Conservation (phyloP, 352 stramenopile species). For the Blastocystis hominis region DNA sequence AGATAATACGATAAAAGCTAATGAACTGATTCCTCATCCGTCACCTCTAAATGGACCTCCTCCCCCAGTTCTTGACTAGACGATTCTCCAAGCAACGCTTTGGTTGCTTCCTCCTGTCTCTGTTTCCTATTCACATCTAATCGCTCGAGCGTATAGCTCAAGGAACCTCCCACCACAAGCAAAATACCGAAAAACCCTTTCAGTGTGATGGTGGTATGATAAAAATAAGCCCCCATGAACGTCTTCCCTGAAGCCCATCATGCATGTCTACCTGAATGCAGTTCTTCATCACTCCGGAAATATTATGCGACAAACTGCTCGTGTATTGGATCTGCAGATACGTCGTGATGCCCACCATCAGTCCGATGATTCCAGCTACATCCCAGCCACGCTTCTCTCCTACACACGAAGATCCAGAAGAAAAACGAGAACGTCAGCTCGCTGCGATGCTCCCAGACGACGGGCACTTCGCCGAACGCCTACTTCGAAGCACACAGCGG, state of each 20-base stretch:
- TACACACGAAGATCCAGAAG: background rate
- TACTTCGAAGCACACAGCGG: background rate
- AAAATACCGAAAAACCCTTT: conserved; percentile 3
- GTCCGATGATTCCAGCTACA: background rate
- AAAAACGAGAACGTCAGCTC: background rate
- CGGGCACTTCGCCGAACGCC: background rate
- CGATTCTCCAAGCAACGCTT: background rate
- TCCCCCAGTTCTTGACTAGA: no score
- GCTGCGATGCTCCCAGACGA: background rate
- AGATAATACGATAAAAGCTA: no score
- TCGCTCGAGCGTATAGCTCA: background rate
- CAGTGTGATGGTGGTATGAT: background rate
- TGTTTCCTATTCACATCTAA: background rate
- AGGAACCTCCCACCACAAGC: conserved; percentile 6
- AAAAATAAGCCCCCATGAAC: conserved; percentile 33
- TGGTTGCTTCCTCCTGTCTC: background rate
- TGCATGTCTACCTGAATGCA: background rate
- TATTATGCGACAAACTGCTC: background rate
- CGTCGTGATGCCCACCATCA: conserved; percentile 15
- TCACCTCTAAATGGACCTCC: no score
- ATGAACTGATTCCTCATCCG: no score
- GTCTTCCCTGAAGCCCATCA: background rate
- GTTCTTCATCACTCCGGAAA: conserved; percentile 35
- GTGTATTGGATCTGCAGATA: conserved; percentile 39
- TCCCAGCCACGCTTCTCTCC: background rate